Evolutionary conservation across 1,284 basidiomycete genomes (phyloP), one percentile per base, ranked within the genome.

Genomic region (Peniophora sp.): DNA sequence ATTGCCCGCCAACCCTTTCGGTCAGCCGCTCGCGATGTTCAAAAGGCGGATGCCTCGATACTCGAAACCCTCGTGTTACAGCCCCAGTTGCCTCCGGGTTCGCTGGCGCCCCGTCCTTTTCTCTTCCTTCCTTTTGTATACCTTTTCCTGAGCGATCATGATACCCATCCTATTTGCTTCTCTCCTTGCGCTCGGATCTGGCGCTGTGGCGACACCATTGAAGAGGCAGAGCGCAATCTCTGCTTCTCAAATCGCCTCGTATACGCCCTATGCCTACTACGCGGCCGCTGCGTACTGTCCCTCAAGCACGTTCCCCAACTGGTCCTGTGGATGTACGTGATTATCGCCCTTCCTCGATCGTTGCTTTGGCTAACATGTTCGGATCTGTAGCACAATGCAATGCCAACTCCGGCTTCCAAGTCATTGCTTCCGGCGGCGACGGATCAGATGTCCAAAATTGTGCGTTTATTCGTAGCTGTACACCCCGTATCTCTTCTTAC

Each of bases 321-420:
- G 70, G 70, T 54, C 50, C 18, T 72, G 70, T 52, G 69, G 68
- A 18, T 60, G 65, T 39, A 63, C 64, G 52, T 70, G 65, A 59
- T 49, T 9, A 47, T 47, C n/a, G 42, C 47, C 10, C 32, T 45
- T 27, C 9, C 48, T 15, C 3, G 56, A 18, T 9, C 12, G 6
- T 23, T 2, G 6, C 12, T 3, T 14, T 9, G 24, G n/a, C 20
- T 35, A 8, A 23, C 52, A 46, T 24, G 24, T 17, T 24, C 8
- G 8, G 46, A 81, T 52, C 39, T 34, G 17, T 20, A 41, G 79
- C 59, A 0, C 72, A 73, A 51, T 86, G 83, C 57, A 50, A 72
- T 24, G 75, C 71, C 6, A 83, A 80, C 56, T 58, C 76, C 0
- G 64, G 58, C 3, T 85, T 85, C 59, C 47, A 71, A 23, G 76